phyloP scores from a whole-genome alignment of 2,329 filamentous ascomycete species.

The Bipolaris oryzae region DNA sequence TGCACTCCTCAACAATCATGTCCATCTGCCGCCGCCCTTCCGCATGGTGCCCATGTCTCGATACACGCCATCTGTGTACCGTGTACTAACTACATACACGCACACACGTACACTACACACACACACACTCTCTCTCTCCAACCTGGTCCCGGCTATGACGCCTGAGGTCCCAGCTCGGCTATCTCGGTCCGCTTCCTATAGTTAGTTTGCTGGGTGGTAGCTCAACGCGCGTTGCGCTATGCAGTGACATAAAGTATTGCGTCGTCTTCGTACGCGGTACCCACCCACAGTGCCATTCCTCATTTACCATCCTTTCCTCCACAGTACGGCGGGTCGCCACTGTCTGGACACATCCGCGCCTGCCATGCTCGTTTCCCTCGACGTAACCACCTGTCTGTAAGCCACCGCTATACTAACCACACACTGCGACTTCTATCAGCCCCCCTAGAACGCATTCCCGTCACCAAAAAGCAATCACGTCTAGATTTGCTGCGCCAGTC shows the following conservation, averaged over 20 bases:
- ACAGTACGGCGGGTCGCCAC: not conserved
- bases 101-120: too few species aligned
- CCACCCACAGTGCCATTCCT: not conserved
- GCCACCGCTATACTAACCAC: not conserved
- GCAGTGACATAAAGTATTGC: not conserved
- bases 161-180: not conserved
- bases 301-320: not conserved
- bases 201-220: not conserved
- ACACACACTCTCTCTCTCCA: too few species aligned
- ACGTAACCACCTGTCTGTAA: not conserved
- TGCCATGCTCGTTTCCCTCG: not conserved
- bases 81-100: too few species aligned
- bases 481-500: not conserved
- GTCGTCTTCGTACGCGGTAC: not conserved
- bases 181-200: not conserved
- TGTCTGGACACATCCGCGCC: not conserved
- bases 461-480: not conserved
- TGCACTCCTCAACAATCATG: slow-evolving; percentile 5
- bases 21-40: not conserved
- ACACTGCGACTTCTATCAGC: too few species aligned
- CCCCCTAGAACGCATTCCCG: not conserved
- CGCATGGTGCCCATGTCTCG: not conserved
- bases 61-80: not conserved
- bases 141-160: not conserved
- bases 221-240: not conserved